Conservation (phyloP, 176 grass and related monocot genomes). For the Bonia amplexicaulis region DNA sequence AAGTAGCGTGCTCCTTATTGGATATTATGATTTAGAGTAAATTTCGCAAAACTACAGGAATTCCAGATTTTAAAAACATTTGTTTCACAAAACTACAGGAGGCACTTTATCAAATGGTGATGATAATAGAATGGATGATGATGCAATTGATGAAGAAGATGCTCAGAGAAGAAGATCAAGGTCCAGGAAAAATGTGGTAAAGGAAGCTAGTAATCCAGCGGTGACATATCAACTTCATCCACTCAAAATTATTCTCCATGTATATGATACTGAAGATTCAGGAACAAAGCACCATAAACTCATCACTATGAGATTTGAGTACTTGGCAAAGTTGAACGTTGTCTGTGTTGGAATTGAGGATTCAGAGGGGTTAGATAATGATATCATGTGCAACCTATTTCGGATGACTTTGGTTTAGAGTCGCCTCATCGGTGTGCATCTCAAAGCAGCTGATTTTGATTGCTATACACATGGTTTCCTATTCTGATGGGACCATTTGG, state of each 20-base stretch:
- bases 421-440: conserved; percentile 68
- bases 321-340: conserved; percentile 85
- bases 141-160: no score
- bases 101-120: no score
- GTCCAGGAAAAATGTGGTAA: conserved; percentile 58
- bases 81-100: no score
- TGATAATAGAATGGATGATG: no score
- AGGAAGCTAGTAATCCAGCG: conserved; percentile 60
- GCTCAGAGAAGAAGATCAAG: conserved; percentile 92
- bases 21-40: no score
- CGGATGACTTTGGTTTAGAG: conserved; percentile 85
- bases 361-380: conserved; percentile 51
- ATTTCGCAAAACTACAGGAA: no score
- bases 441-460: neutral
- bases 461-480: neutral
- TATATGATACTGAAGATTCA: conserved; percentile 65
- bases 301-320: conserved; percentile 67
- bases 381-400: conserved; percentile 95
- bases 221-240: conserved; percentile 74
- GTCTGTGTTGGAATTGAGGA: conserved; percentile 87
- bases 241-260: conserved; percentile 69
- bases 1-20: no score
- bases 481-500: neutral
- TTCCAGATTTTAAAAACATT: no score
- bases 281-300: conserved; percentile 46